Base-by-base conservation (phyloP, 2,329 filamentous ascomycete genomes). In the Penicillium sclerotigenum region DNA sequence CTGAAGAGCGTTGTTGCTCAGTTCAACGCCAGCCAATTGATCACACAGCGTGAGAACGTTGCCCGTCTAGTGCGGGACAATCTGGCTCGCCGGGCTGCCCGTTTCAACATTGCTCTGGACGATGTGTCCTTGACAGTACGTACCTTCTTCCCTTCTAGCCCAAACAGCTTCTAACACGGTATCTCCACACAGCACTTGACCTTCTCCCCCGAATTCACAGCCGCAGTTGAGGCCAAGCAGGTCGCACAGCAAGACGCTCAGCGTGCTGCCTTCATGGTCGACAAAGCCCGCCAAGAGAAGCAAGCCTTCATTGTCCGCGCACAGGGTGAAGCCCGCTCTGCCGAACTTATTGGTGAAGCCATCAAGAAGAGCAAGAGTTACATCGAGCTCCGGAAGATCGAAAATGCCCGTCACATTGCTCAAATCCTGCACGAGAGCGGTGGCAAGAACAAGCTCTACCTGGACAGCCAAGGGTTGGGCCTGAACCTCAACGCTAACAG, bases 281-380 rank as follows among this genome's bases (percentile, higher is more conserved):
- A 99, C 86, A 97, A 97, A 81, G 94, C 94, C 52, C 88, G 94
- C 65, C 94, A 99, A 79, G 94, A 99, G 84, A 99, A 99, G 83
- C 94, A 99, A 80, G 94, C 94, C 68, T 97, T 92, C 81, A 91
- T 99, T 54, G 94, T 99, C 72, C 91, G 91, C 79, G 94, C 94
- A 4, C 94, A 97, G 86, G 94, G 94, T 91, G 94, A 99, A 80
- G 94, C 94, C 47, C 90, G 94, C 64, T 97, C 94, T 37, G 94
- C 94, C 45, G 92, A 99, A 79, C 87, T 99, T 62, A 97, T 99
- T 70, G 94, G 94, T 77, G 94, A 99, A 51, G 94, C 94, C 59
- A 96, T 99, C 86, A 99, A 97, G 90, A 99, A 97, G 88, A 95
- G 84, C 81, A 89, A 92, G 79, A 89, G 91, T 63, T 99, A 99